Base-by-base conservation (phyloP, 2,329 filamentous ascomycete genomes). In the Cephalotrichum gorgonifer region DNA sequence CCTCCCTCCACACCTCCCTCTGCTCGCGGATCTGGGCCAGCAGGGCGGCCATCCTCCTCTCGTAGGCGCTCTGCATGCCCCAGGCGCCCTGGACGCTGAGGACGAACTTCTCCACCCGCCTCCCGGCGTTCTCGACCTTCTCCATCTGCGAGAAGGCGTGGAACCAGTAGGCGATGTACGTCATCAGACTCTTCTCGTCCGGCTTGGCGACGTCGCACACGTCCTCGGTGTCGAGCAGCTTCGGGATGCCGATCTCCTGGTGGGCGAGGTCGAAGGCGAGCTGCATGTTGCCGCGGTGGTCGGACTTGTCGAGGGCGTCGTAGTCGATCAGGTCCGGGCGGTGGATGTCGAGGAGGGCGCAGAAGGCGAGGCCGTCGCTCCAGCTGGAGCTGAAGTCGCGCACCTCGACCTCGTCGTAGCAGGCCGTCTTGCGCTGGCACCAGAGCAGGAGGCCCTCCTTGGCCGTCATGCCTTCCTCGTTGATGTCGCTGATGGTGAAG, bases 161-260 rank as follows among this genome's bases (percentile, higher is more conserved):
- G 76, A 98, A 98, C 93, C 93, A 98, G 73, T 98, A 98, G 55
- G 93, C 93, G 59, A 98, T 98, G 66, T 98, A 98, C 1, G 93
- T 98, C 93, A 98, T 98, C 63, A 98, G 76, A 64, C 87, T 94
- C 58, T 88, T 84, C 68, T 98, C 93, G 64, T 98, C 93, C 23
- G 93, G 93, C 69, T 93, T 94, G 23, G 89, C 79, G 26, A 98
- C 91, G 63, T 98, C 93, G 64, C 88, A 95, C 20, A 98, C 93
- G 71, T 98, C 93, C 67, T 98, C 93, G 14, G 97, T 93, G 64
- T 98, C 93, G 51, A 98, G 78, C 63, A 98, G 74, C 60, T 91
- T 88, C 15, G 93, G 93, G 52, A 98, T 98, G 45, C 93, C 93
- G 60, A 98, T 97, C 70, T 97, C 93, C 63, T 91, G 88, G 58